phyloP scores from a whole-genome alignment of 2,329 filamentous ascomycete genomes.

The Saccharata proteae region DNA sequence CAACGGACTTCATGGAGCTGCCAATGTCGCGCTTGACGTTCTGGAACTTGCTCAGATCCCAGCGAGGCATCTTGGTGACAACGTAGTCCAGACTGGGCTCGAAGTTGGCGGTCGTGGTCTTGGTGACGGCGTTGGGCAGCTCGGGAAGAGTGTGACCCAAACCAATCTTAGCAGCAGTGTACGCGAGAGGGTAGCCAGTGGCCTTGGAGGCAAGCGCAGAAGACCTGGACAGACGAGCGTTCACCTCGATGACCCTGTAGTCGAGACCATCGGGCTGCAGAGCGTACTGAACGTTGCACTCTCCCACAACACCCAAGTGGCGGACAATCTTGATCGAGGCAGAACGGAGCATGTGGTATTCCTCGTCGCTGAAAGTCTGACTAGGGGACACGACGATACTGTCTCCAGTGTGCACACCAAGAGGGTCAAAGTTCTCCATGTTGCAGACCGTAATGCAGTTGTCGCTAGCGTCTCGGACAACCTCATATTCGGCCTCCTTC shows the following conservation, averaged over 20 bases:
- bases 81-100: constrained; percentile 96
- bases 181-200: constrained; percentile 92
- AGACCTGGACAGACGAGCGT: constrained; percentile 93
- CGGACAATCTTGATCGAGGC: constrained; percentile 97
- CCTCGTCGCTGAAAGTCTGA: constrained; percentile 94
- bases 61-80: constrained; percentile 95
- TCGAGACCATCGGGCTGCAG: constrained; percentile 93
- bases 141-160: constrained; percentile 91
- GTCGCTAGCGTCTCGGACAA: constrained; percentile 91
- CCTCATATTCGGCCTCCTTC: constrained; percentile 99
- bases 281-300: constrained; percentile 98
- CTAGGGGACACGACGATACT: constrained; percentile 96
- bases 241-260: constrained; percentile 98
- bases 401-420: constrained; percentile 96
- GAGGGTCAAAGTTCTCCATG: constrained; percentile 97
- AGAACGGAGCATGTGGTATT: constrained; percentile 98
- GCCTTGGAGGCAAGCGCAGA: constrained; percentile 96
- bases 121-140: constrained; percentile 93
- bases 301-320: constrained; percentile 91
- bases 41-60: constrained; percentile 98
- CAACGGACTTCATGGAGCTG: constrained; percentile 97
- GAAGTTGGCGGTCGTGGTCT: constrained; percentile 97
- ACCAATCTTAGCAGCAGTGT: constrained; percentile 96
- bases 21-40: constrained; percentile 97
- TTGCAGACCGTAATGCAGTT: constrained; percentile 99